A percentile compares a stretch with the other conserved stretches of the same genome.
Conservation (phyloP, 108 stramenopile species). For the Stephanodiscus triporus region DNA sequence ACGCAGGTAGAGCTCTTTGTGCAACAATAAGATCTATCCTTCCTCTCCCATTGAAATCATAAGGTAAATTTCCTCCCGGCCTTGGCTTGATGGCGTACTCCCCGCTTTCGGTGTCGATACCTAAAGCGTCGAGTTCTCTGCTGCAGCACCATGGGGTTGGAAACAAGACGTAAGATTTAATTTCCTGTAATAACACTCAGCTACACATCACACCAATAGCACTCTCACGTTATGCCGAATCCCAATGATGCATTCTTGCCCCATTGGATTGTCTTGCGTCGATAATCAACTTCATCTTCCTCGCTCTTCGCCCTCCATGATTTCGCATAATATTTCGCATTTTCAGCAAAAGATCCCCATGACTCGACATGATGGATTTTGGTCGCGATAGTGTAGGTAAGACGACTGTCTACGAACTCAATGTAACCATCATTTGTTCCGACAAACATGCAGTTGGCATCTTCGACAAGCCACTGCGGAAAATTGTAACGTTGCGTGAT, state of each 20-base stretch:
- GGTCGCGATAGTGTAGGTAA: conserved; percentile 19
- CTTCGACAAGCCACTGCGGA: conserved; percentile 20
- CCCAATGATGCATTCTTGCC: background rate
- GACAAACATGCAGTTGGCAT: conserved; percentile 20
- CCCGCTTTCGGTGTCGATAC: conserved; percentile 6
- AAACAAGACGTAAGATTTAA: too few relatives aligned
- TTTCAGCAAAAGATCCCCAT: conserved; percentile 4
- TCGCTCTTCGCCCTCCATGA: background rate
- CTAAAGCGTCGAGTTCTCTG: background rate
- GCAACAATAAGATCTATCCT: conserved; percentile 20
- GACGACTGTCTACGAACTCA: background rate
- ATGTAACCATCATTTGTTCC: conserved; percentile 20
- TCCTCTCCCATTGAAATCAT: conserved; percentile 12
- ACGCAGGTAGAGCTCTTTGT: background rate
- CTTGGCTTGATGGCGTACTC: conserved; percentile 25
- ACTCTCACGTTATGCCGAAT: too few relatives aligned
- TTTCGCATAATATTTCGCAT: background rate
- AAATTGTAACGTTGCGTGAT: background rate
- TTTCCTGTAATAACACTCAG: too few relatives aligned
- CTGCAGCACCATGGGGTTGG: background rate
- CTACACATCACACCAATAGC: too few relatives aligned
- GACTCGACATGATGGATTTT: conserved; percentile 19
- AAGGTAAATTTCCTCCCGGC: conserved; percentile 18
- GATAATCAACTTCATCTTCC: too few relatives aligned
- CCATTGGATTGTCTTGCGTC: background rate